A percentile compares a stretch with the other conserved stretches of the same genome.
Conservation (phyloP, 192 early-diverging fungal genomes). For the Helicostylum pulchrum region DNA sequence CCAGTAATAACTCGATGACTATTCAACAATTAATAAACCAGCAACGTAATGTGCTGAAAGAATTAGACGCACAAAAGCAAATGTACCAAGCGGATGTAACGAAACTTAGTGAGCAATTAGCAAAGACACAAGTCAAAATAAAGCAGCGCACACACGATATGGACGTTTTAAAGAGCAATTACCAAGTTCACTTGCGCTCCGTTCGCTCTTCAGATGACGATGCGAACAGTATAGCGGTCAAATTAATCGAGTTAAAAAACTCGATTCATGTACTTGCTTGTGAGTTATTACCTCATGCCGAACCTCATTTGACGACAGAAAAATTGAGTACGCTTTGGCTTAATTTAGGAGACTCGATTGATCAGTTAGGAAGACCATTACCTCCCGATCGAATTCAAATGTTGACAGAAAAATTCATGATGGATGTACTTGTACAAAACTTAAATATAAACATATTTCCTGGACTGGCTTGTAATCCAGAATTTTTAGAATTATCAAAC, state of each 20-base stretch:
- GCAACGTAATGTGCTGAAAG: neutral
- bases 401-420: slow-evolving; percentile 51
- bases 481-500: slow-evolving; percentile 19
- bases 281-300: slow-evolving; percentile 26
- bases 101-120: slow-evolving; percentile 7
- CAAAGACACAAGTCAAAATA: neutral
- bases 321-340: slow-evolving; percentile 33
- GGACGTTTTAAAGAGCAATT: slow-evolving; percentile 17
- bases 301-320: slow-evolving; percentile 22
- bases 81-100: neutral
- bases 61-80: slow-evolving; percentile 11
- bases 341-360: slow-evolving; percentile 29
- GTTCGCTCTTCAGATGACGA: slow-evolving; percentile 48
- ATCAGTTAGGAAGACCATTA: slow-evolving; percentile 36
- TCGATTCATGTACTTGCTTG: slow-evolving; percentile 33
- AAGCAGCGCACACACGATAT: slow-evolving; percentile 12
- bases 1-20: neutral
- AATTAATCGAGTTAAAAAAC: slow-evolving; percentile 35
- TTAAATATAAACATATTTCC: slow-evolving; percentile 44
- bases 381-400: slow-evolving; percentile 40
- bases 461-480: slow-evolving; percentile 28
- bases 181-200: slow-evolving; percentile 19
- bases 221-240: slow-evolving; percentile 35
- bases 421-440: slow-evolving; percentile 47
- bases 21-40: neutral